phyloP scores from a whole-genome alignment of 2,329 filamentous ascomycete genomes.

The Alternaria sp. region DNA sequence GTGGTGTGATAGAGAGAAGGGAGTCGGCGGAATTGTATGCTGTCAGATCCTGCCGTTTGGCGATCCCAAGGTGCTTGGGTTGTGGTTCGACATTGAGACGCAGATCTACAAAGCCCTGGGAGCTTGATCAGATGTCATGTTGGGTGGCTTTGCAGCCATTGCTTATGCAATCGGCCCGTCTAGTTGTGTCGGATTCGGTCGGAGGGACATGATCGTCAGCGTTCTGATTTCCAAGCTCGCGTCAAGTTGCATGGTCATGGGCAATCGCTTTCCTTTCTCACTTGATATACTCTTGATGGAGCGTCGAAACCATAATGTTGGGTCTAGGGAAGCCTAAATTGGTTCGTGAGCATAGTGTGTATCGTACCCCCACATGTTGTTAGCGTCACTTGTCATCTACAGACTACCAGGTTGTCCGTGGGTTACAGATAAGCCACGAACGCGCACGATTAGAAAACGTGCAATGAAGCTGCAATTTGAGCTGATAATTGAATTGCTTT shows the following conservation, averaged over 20 bases:
- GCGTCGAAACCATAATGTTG: background rate
- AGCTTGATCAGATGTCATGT: slow-evolving; percentile 5
- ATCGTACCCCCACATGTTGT: background rate
- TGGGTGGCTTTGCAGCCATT: background rate
- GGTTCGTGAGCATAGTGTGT: background rate
- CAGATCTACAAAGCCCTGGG: slow-evolving; percentile 23
- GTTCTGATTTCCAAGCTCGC: background rate
- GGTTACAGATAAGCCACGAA: slow-evolving; percentile 4
- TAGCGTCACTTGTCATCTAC: slow-evolving; percentile 1
- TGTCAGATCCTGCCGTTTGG: slow-evolving; percentile 43
- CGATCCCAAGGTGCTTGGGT: slow-evolving; percentile 33
- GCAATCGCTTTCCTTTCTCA: background rate
- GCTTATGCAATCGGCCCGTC: slow-evolving; percentile 10
- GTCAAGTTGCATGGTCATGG: background rate
- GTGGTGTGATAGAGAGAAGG: slow-evolving; percentile 68
- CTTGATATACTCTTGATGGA: background rate
- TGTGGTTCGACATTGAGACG: slow-evolving; percentile 16
- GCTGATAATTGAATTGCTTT: background rate
- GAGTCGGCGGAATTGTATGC: slow-evolving; percentile 56
- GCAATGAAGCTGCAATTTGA: background rate
- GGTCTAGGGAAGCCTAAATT: background rate
- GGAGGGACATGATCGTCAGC: slow-evolving; percentile 2
- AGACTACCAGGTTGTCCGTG: background rate
- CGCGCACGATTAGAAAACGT: background rate
- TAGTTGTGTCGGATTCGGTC: background rate